Conservation (phyloP, 2,329 filamentous ascomycete genomes). For the Zasmidium cellare region DNA sequence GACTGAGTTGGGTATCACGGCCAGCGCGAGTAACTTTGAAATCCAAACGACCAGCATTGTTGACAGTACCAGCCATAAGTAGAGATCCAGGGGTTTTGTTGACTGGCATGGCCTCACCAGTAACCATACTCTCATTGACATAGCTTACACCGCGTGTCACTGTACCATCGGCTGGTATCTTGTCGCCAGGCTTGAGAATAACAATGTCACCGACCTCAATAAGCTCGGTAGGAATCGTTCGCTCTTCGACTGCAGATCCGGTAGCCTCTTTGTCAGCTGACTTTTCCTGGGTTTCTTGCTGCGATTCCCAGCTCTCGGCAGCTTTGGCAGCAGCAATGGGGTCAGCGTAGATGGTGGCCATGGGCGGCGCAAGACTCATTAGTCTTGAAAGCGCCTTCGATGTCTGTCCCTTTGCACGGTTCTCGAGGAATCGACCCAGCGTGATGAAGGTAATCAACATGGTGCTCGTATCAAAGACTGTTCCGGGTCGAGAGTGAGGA, state of each 20-base stretch:
- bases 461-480: constrained; percentile 95
- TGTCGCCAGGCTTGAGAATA: constrained; percentile 89
- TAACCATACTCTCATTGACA: constrained; percentile 97
- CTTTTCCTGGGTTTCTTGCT: constrained; percentile 46
- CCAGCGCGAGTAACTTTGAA: constrained; percentile 91
- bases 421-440: constrained; percentile 87
- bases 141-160: constrained; percentile 89
- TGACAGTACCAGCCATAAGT: constrained; percentile 92
- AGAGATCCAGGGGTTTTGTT: constrained; percentile 78
- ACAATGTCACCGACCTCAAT: constrained; percentile 93
- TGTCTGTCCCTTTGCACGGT: constrained; percentile 92
- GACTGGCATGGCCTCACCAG: constrained; percentile 93
- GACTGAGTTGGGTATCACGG: constrained; percentile 92
- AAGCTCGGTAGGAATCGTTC: constrained; percentile 86
- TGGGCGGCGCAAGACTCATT: constrained; percentile 94
- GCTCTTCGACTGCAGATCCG: constrained; percentile 73
- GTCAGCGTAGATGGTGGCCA: constrained; percentile 94
- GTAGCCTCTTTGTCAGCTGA: constrained; percentile 39
- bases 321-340: constrained; percentile 91
- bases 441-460: constrained; percentile 98
- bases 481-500: constrained; percentile 78
- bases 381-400: constrained; percentile 88
- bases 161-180: constrained; percentile 89
- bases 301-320: constrained; percentile 71
- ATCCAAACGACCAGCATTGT: constrained; percentile 86